phyloP scores from a whole-genome alignment of 352 stramenopile genomes.

The Pythium periplocum region DNA sequence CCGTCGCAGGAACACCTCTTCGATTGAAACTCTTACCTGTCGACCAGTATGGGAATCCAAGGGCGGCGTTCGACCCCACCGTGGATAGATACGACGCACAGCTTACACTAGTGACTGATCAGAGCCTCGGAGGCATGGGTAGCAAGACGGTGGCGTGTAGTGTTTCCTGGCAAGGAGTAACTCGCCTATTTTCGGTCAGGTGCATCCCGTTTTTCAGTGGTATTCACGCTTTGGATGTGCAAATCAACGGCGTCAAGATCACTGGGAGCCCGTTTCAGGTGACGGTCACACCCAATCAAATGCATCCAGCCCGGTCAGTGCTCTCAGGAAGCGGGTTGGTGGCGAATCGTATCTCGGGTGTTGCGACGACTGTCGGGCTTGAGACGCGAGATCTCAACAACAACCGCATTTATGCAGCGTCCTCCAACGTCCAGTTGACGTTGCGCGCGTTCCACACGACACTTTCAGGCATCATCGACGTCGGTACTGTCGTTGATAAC shows the following conservation, averaged over 20 bases:
- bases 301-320: slow-evolving; percentile 36
- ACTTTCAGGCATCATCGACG: slow-evolving; percentile 10
- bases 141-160: slow-evolving; percentile 24
- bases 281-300: slow-evolving; percentile 27
- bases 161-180: slow-evolving; percentile 3
- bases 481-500: slow-evolving; percentile 21
- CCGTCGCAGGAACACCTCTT: slow-evolving; percentile 28
- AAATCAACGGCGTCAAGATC: slow-evolving; percentile 32
- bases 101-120: slow-evolving; percentile 32
- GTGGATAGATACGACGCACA: slow-evolving; percentile 29
- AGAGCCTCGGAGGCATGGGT: slow-evolving; percentile 42
- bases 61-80: slow-evolving; percentile 13
- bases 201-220: slow-evolving; percentile 37
- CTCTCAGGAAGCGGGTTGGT: slow-evolving; percentile 43
- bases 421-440: no score
- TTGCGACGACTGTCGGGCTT: slow-evolving; percentile 31
- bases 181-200: slow-evolving; percentile 11
- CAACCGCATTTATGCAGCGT: slow-evolving; percentile 42
- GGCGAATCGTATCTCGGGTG: slow-evolving; percentile 35
- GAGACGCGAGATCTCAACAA: slow-evolving; percentile 46
- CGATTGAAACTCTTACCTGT: slow-evolving; percentile 34
- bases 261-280: slow-evolving; percentile 39
- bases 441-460: slow-evolving; percentile 13
- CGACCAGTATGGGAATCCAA: slow-evolving; percentile 42
- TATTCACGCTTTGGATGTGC: slow-evolving; percentile 45